A percentile compares a stretch with the other conserved stretches of the same genome.
phyloP scores from a whole-genome alignment of 257 asterid genomes.

The Solanum gracilifrons region DNA sequence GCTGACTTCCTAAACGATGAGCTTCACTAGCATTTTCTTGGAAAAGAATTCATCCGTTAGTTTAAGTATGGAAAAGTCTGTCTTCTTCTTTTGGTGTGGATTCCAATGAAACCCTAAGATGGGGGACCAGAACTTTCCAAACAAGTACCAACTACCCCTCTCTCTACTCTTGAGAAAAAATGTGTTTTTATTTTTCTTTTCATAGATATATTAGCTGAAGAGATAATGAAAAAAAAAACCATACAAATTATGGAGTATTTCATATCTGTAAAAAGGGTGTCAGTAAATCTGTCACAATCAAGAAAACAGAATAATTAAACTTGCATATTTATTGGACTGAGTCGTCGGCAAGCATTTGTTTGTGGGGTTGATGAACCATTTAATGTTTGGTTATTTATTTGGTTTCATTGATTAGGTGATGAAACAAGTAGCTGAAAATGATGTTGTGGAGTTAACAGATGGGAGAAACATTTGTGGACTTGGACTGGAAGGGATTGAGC shows the following conservation, averaged over 20 bases:
- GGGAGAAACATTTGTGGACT: not conserved
- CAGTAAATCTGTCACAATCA: not conserved
- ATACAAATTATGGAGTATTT: not conserved
- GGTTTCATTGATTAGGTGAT: not conserved
- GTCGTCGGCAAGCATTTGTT: not conserved
- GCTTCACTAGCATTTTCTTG: constrained; percentile 5
- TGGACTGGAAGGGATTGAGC: not conserved
- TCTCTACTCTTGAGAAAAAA: not conserved
- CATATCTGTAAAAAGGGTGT: not conserved
- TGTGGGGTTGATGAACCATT: not conserved
- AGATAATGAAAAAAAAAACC: not conserved
- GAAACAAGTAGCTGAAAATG: not conserved
- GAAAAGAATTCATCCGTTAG: constrained; percentile 1
- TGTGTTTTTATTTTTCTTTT: not conserved
- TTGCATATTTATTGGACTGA: not conserved
- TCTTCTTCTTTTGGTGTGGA: constrained; percentile 9
- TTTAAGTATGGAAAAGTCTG: constrained; percentile 1
- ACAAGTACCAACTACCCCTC: constrained; percentile 9
- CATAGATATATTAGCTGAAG: not conserved
- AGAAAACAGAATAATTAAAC: not conserved
- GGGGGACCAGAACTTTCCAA: constrained; percentile 32
- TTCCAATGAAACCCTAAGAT: constrained; percentile 25
- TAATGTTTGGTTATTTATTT: not conserved
- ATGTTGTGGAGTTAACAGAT: not conserved
- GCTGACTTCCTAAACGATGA: constrained; percentile 1